Conservation (phyloP, 768 basidiomycete genomes). For the Xerocomellus intermedius region DNA sequence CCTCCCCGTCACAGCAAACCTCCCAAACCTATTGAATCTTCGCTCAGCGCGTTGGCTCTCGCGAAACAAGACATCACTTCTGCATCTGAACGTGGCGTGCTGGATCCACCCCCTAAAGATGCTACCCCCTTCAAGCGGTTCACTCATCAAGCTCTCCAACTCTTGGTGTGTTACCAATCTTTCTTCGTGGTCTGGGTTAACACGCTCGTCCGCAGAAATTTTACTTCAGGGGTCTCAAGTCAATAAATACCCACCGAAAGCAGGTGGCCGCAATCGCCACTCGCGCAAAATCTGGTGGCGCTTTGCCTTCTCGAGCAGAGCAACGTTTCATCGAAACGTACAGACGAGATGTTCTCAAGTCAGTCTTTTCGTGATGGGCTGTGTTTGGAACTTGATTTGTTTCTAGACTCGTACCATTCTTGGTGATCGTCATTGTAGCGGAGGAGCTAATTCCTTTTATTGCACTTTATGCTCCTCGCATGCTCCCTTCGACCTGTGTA, state of each 20-base stretch:
- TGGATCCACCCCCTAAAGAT: constrained; percentile 60
- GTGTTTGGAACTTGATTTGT: constrained; percentile 3
- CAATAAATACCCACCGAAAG: constrained; percentile 62
- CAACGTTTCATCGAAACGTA: constrained; percentile 65
- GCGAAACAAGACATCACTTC: constrained; percentile 62
- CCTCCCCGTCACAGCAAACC: constrained; percentile 24
- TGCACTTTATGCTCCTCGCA: constrained; percentile 79
- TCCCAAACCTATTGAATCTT: constrained; percentile 19
- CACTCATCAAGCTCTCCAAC: constrained; percentile 46
- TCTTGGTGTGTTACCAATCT: constrained; percentile 37
- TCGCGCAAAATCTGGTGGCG: constrained; percentile 59
- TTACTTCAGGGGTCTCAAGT: constrained; percentile 73
- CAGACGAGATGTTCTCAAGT: constrained; percentile 72
- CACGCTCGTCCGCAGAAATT: constrained; percentile 58
- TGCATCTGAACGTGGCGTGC: constrained; percentile 66
- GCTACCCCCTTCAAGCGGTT: constrained; percentile 56
- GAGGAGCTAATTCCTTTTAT: constrained; percentile 84
- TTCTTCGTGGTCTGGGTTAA: background rate
- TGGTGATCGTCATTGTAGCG: constrained; percentile 67
- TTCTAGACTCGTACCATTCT: constrained; percentile 68
- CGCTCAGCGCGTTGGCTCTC: constrained; percentile 42
- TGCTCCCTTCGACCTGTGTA: constrained; percentile 85
- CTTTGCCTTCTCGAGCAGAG: constrained; percentile 65
- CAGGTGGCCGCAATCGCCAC: constrained; percentile 52
- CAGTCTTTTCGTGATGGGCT: constrained; percentile 14